Percentiles rank a stretch among this genome's conserved stretches.
Evolutionary conservation across 2,329 filamentous ascomycete genomes (phyloP).

Genomic region (Fusarium chlamydosporum): DNA sequence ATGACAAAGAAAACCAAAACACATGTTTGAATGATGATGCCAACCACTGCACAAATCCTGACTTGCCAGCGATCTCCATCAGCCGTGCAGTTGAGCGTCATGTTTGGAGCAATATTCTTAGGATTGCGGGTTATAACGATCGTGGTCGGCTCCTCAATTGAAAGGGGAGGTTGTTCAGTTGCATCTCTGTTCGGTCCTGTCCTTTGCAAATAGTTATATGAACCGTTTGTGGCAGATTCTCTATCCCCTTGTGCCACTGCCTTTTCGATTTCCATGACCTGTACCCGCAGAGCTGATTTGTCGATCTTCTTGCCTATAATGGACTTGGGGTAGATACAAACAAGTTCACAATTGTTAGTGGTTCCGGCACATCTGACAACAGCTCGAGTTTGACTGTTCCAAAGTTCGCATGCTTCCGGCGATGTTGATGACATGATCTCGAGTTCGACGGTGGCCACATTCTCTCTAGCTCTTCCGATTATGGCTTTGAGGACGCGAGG

Average conservation of each 20-base stretch:
- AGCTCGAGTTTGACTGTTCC: background rate
- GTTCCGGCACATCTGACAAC: background rate
- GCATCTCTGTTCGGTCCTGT: too few relatives aligned
- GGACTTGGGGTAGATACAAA: background rate
- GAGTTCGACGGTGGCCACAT: background rate
- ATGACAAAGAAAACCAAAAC: background rate
- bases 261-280: background rate
- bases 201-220: too few relatives aligned
- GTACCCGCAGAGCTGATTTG: background rate
- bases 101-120: background rate
- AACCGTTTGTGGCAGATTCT: too few relatives aligned
- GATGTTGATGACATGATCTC: conserved; percentile 2
- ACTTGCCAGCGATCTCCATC: background rate
- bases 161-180: too few relatives aligned
- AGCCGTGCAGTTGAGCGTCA: background rate
- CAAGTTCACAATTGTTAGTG: background rate
- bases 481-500: background rate
- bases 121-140: background rate
- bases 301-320: background rate
- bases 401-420: background rate
- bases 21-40: background rate
- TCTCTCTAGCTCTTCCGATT: background rate
- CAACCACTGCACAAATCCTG: background rate
- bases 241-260: background rate
- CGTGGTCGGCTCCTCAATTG: background rate